Evolutionary conservation across 1,284 basidiomycete species (phyloP), one percentile per base, ranked within the genome.

Genomic region (Tylopilus sp.): DNA sequence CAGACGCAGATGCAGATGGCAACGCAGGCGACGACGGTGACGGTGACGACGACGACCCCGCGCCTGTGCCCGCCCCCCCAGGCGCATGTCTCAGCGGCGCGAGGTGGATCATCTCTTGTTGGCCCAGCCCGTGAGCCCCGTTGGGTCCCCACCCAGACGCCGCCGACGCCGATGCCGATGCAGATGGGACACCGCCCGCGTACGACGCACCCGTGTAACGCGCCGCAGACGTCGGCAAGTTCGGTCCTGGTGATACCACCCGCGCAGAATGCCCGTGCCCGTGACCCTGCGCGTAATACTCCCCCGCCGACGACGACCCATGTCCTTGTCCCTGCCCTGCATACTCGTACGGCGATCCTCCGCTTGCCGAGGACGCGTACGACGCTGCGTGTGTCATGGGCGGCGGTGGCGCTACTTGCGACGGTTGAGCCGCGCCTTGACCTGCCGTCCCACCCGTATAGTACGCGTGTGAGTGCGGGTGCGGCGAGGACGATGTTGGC

Each of bases 91-190:
- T 70, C 56, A 85, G 61, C 52, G 83, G 83, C 32, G 83, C 83
- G 19, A 85, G 74, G 66, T 83, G 80, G 29, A 84, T 82, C 59
- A 80, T 70, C 53, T 76, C 79, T 19, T 70, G 63, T 50, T 58
- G 60, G 24, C 65, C 63, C 7, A 65, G 33, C 26, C 47, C 48
- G 19, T 56, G 57, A n/a, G 2, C 50, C 15, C 56, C 54, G 14
- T 55, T 61, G 8, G 57, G n/a, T 2, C 53, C 64, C 63, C 63
- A 66, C 7, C 56, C 60, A 2, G 57, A 41, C 4, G 42, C 39
- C 9, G 58, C 60, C 2, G 57, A 41, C 4, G 42, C 39, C 9
- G 58, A 50, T 19, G 49, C 44, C 9, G 52, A 29, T 9, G 45
- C 48, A 4, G 52, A 20, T 8, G 37, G 43, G 14, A 39, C 32